These are phyloP conservation scores for Amanita thiersii DNA, from an alignment of 768 basidiomycete species.

Conservation along the genomic window DNA sequence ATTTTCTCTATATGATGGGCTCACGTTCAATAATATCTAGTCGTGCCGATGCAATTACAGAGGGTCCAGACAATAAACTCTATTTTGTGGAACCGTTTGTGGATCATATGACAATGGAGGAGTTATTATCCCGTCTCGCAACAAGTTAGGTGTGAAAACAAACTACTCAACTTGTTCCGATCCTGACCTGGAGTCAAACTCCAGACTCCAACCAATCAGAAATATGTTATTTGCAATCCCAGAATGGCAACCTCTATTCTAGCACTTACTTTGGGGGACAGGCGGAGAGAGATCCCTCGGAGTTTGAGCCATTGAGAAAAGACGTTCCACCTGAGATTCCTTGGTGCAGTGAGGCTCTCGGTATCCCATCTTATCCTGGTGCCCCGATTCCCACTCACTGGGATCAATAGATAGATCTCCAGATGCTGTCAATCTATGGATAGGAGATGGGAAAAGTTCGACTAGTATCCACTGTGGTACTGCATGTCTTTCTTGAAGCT, in stretches of 20 bases:
- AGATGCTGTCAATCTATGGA: constrained; percentile 93
- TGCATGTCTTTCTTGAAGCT: constrained; percentile 9
- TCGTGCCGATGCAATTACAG: constrained; percentile 67
- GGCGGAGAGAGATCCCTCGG: constrained; percentile 30
- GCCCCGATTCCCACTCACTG: neutral
- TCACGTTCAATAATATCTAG: constrained; percentile 23
- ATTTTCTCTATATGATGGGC: neutral
- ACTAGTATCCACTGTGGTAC: constrained; percentile 86
- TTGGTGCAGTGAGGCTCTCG: constrained; percentile 75
- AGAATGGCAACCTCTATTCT: constrained; percentile 83
- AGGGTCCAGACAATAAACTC: constrained; percentile 38
- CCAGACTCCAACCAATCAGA: constrained; percentile 14
- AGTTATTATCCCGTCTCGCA: constrained; percentile 30
- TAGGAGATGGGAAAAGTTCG: constrained; percentile 66
- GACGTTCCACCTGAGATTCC: constrained; percentile 62
- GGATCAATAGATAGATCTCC: constrained; percentile 43
- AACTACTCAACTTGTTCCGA: neutral
- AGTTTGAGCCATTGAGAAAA: constrained; percentile 52
- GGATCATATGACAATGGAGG: constrained; percentile 57
- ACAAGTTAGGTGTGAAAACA: constrained; percentile 20
- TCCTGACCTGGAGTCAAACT: neutral
- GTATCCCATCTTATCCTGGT: constrained; percentile 29
- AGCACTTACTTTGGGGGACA: constrained; percentile 27
- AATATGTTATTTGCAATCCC: constrained; percentile 77
- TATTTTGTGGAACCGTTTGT: constrained; percentile 75